These are phyloP conservation scores for Starmerella bacillaris DNA, from an alignment of 805 yeast genomes.

Conservation along the genomic window DNA sequence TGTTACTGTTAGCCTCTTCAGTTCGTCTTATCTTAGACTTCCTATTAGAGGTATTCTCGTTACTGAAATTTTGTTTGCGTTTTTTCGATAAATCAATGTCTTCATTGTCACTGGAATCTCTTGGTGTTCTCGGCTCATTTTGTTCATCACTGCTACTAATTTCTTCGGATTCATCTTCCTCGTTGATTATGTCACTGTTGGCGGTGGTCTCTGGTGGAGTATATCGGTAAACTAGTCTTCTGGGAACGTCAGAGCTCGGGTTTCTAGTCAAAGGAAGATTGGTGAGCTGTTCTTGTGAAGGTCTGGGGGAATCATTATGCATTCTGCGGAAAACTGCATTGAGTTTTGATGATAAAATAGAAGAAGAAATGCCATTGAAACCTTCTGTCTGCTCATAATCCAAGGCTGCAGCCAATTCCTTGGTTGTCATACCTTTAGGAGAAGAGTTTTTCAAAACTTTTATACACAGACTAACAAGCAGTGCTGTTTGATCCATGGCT, in stretches of 20 bases:
- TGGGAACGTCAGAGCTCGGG: constrained; percentile 18
- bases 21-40: not conserved
- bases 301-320: constrained; percentile 16
- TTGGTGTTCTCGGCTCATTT: constrained; percentile 3
- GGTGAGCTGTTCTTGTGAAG: constrained; percentile 9
- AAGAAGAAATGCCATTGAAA: constrained; percentile 19
- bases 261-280: constrained; percentile 19
- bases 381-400: constrained; percentile 9
- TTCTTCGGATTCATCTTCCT: not conserved
- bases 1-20: not conserved
- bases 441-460: constrained; percentile 13
- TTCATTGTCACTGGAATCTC: not conserved
- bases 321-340: constrained; percentile 20
- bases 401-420: constrained; percentile 18
- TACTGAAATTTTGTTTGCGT: not conserved
- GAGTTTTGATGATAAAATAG: constrained; percentile 21
- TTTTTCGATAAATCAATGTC: not conserved
- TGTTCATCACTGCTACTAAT: constrained; percentile 1
- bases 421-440: constrained; percentile 20
- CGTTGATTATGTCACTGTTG: not conserved
- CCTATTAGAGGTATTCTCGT: not conserved
- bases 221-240: constrained; percentile 19
- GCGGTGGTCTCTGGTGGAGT: constrained; percentile 7
- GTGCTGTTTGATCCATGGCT: constrained; percentile 7
- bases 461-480: constrained; percentile 17